Evolutionary conservation across 371 early-diverging fungal genomes (phyloP), one percentile per base, ranked within the genome.

Genomic region (Amoeboaphelidium occidentale): DNA sequence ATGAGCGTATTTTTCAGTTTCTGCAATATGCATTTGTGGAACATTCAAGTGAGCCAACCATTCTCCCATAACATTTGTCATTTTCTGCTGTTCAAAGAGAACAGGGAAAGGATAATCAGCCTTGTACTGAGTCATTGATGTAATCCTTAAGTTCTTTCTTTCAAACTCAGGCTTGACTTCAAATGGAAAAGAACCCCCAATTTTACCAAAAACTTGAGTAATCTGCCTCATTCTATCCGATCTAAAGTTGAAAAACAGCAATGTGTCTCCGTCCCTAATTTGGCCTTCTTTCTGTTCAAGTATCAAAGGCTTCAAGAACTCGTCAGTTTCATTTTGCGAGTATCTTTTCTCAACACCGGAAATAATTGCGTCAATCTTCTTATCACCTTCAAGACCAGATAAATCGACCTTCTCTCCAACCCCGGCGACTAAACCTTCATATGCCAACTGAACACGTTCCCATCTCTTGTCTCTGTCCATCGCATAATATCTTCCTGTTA

Each of bases 401-500:
- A 71, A 67, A 20, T 52, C 25, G 3, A 53, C 17, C 22, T 2
- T 32, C 53, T 87, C 84, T 49, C 88, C 93, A 10, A 44, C 24
- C 46, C 84, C 88, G 55, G 74, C 66, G 43, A 82, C 78, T 65
- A 92, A 64, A 42, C 74, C 89, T 42, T 94, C 84, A 57, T 84
- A 83, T 32, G 97, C 96, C 46, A 85, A 56, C 72, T 89, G 72
- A 52, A 94, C 67, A 58, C 99, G 80, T 67, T 98, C 97, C 87
- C 94, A 90, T 55, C 97, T 83, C 75, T 91, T 92, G 71, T 98
- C 98, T 64, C 99, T 82, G 65, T 99, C 99, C 99, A 99, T 99
- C 51, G 97, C 91, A 63, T 96, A 98, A 76, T 94, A 99, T 50
- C 99, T 76, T 26, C 99, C 99, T 22, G 76, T 72, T 41, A 98